These are phyloP conservation scores for Aspergillus chevalieri DNA, from an alignment of 2,329 filamentous ascomycete species.

Conservation along the genomic window DNA sequence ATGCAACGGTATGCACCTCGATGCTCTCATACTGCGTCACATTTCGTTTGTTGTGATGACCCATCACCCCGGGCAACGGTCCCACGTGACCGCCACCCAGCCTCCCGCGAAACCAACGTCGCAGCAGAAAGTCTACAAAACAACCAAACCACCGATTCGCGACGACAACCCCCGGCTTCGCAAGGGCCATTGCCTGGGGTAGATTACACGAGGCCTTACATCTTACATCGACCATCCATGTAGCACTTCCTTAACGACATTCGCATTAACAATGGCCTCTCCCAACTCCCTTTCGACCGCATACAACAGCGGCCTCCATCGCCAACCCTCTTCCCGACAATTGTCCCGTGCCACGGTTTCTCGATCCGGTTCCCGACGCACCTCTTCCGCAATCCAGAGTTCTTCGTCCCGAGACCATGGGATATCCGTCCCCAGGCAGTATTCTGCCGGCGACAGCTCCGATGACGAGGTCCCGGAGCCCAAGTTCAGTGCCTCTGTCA, in stretches of 20 bases:
- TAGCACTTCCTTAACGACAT: background rate
- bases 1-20: background rate
- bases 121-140: constrained; percentile 6
- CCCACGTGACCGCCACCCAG: constrained; percentile 12
- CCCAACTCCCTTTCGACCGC: constrained; percentile 32
- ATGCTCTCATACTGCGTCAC: background rate
- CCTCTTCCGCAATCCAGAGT: constrained; percentile 24
- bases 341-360: constrained; percentile 33
- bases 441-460: constrained; percentile 70
- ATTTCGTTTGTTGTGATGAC: constrained; percentile 3
- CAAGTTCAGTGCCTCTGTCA: constrained; percentile 87
- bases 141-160: constrained; percentile 1
- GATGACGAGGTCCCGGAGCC: constrained; percentile 89
- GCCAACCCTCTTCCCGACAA: constrained; percentile 30
- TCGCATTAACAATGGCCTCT: constrained; percentile 25
- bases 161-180: constrained; percentile 1
- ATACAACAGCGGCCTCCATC: constrained; percentile 30
- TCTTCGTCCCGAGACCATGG: constrained; percentile 13
- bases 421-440: constrained; percentile 20
- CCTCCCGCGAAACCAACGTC: constrained; percentile 13
- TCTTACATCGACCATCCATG: constrained; percentile 5
- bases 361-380: constrained; percentile 27
- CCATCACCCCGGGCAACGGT: constrained; percentile 5
- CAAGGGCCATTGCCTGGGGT: background rate
- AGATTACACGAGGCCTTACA: constrained; percentile 3